Base-by-base conservation (phyloP, 768 basidiomycete species). In the Boletus huronensis region DNA sequence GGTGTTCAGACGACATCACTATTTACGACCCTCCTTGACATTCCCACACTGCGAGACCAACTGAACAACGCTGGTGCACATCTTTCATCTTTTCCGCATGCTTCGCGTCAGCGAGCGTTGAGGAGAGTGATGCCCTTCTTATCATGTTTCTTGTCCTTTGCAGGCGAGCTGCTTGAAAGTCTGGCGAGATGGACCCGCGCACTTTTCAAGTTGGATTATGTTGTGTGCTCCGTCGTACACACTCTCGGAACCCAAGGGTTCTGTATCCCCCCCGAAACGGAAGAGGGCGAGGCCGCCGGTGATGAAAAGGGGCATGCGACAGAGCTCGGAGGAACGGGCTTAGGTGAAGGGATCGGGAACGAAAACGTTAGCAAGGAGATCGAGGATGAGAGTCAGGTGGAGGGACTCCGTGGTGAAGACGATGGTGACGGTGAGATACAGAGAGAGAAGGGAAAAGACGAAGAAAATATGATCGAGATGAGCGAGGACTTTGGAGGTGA, bases 281-380 rank as follows among this genome's bases (percentile, higher is more conserved):
- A 87, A 35, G 74, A 73, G 17, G 77, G 74, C 13, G 71, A 74
- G 5, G 81, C 72, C 1, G 77, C 70, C 2, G 80, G 79, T 4
- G 82, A 77, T 19, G 74, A 77, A 16, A 59, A 58, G 2, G 66
- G 66, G 8, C 58, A 66, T 2, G 69, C 74, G 9, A 76, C 78
- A n/a, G 72, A 75, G 23, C 76, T 77, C 6, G 90, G 79, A 34
- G 96, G 96, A 5, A 82, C 88, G 3, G 97, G 97, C 4, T 73
- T 99, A 48, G 97, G 97, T 3, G 84, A 90, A 60, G 97, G 97
- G 1, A 76, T 80, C 2, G 97, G 97, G 0, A 75, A 77, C 29
- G 82, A 96, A 68, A 88, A 98, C 63, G 88, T 94, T 53, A 93
- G 90, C 76, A 88, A 93, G 63, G 90, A 98, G 66, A 94, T 98